These are phyloP conservation scores for Geotrichum candidum DNA, from an alignment of 1,139 yeast species.

Conservation along the genomic window DNA sequence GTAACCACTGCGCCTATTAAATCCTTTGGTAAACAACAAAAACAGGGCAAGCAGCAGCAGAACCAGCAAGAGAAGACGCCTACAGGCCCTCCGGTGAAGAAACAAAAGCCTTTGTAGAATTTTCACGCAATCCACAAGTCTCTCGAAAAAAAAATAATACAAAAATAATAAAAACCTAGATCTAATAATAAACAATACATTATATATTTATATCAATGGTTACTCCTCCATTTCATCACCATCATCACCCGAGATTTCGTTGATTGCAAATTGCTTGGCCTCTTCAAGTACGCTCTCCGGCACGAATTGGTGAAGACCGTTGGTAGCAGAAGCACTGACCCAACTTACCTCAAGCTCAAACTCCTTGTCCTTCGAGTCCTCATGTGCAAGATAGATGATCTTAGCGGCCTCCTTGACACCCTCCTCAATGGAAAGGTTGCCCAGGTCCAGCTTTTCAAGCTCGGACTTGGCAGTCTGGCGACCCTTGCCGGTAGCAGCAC, in stretches of 20 bases:
- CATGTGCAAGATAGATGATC: slow-evolving; percentile 90
- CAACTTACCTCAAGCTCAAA: slow-evolving; percentile 93
- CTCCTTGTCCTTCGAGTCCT: slow-evolving; percentile 95
- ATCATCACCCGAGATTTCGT: slow-evolving; percentile 66
- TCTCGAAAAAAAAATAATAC: background rate
- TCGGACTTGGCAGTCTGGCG: slow-evolving; percentile 95
- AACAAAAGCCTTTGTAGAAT: background rate
- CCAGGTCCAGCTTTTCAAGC: slow-evolving; percentile 79
- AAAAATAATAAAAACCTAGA: background rate
- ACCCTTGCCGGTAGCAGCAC: slow-evolving; percentile 98
- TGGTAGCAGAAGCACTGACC: slow-evolving; percentile 70
- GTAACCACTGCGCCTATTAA: slow-evolving; percentile 13
- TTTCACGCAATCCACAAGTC: background rate
- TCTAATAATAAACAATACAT: background rate
- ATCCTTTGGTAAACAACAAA: background rate
- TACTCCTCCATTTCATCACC: slow-evolving; percentile 45
- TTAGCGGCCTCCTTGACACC: slow-evolving; percentile 93
- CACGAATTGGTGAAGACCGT: slow-evolving; percentile 73
- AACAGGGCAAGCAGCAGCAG: background rate
- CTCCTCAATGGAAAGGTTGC: slow-evolving; percentile 62
- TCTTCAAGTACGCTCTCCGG: slow-evolving; percentile 73
- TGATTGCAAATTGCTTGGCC: slow-evolving; percentile 76
- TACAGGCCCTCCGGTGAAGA: background rate
- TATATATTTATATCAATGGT: background rate
- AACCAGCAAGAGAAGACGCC: background rate